Conservation (phyloP, 1,139 yeast species). For the Suhomyces wounanorum region DNA sequence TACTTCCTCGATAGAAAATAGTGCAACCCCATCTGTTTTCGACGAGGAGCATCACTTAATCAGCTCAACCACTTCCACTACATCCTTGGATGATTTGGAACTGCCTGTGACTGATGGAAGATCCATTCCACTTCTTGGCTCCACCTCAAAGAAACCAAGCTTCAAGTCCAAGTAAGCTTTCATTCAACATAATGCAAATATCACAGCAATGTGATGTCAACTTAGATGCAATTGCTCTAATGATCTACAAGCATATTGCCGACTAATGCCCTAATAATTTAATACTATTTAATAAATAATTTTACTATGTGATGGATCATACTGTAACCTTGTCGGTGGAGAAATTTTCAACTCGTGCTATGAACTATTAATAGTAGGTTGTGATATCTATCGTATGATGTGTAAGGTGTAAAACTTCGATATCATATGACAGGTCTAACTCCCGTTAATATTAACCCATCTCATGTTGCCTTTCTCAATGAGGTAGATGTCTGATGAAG, state of each 20-base stretch:
- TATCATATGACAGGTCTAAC: no score
- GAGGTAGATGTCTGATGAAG: no score
- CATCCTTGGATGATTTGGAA: conserved; percentile 37
- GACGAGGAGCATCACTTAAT: conserved; percentile 26
- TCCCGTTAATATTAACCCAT: neutral
- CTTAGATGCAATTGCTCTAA: conserved; percentile 4
- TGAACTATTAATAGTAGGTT: neutral
- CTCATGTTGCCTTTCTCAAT: neutral
- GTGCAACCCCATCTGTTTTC: conserved; percentile 46
- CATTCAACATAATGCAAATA: neutral
- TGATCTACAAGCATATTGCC: conserved; percentile 1
- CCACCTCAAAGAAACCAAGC: conserved; percentile 2
- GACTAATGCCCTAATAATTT: conserved; percentile 5
- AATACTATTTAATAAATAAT: conserved; percentile 1
- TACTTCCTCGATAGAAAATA: conserved; percentile 31
- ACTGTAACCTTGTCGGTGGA: neutral
- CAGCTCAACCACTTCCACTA: conserved; percentile 33
- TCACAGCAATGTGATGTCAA: conserved; percentile 1
- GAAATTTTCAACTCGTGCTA: neutral
- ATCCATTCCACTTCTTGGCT: conserved; percentile 1
- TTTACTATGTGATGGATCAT: neutral
- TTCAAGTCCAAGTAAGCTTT: conserved; percentile 2
- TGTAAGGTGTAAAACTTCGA: neutral
- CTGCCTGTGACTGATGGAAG: conserved; percentile 1
- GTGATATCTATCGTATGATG: neutral